Percentiles rank a stretch among this genome's conserved stretches.
Conservation (phyloP, 106 monocot species). For the Cymbidium sinense region DNA sequence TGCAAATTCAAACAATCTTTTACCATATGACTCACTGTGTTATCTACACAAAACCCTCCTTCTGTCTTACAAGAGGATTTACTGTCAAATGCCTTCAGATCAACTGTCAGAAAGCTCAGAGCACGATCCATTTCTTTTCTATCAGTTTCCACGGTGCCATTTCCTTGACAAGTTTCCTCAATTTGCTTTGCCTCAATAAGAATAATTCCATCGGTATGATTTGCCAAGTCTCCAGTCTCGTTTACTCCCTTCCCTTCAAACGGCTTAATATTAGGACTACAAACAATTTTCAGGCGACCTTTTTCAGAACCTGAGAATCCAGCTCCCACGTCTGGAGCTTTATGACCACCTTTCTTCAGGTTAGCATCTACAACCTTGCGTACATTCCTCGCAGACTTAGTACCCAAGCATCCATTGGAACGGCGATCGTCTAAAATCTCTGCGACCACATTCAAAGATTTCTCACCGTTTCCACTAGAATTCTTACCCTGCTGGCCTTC, state of each 20-base stretch:
- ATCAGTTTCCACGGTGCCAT: background rate
- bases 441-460: background rate
- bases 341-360: background rate
- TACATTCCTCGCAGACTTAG: no score
- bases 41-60: background rate
- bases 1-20: conserved; percentile 10
- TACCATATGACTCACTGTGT: background rate
- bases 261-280: background rate
- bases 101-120: background rate
- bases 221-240: no score
- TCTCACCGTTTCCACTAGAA: conserved; percentile 8
- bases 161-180: background rate
- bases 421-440: no score
- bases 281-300: no score
- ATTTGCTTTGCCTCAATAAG: background rate
- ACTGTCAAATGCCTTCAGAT: conserved; percentile 5
- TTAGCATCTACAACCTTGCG: no score
- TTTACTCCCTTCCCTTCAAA: background rate
- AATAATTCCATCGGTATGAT: background rate
- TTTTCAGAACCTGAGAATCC: no score
- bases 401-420: no score
- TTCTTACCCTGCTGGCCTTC: background rate
- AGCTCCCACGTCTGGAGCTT: background rate
- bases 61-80: background rate
- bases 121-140: background rate